Conservation (phyloP, 2,329 filamentous ascomycete species). For the Aspergillus pseudoterreus region DNA sequence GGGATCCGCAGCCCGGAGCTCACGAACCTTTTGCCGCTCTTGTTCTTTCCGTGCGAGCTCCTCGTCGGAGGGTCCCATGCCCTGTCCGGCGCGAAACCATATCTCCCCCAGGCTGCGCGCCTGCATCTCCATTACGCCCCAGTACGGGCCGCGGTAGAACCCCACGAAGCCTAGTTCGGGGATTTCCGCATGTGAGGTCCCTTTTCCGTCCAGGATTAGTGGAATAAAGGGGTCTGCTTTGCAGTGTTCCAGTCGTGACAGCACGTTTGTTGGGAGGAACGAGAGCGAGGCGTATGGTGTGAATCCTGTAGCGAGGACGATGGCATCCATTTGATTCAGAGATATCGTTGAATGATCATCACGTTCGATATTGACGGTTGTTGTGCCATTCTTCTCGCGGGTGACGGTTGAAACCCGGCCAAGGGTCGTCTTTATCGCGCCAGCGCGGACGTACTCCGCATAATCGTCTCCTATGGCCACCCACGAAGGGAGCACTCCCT, state of each 20-base stretch:
- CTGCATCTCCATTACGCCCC: constrained; percentile 86
- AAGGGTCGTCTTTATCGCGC: constrained; percentile 51
- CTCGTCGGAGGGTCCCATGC: constrained; percentile 1
- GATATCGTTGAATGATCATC: constrained; percentile 17
- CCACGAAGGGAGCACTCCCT: constrained; percentile 56
- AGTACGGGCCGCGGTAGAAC: constrained; percentile 80
- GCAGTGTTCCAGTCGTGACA: constrained; percentile 57
- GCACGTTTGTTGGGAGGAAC: constrained; percentile 59
- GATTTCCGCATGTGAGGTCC: constrained; percentile 58
- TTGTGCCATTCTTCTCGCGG: constrained; percentile 4
- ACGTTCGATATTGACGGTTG: neutral
- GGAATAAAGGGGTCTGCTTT: constrained; percentile 55
- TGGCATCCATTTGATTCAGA: constrained; percentile 58
- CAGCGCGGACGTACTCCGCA: constrained; percentile 67
- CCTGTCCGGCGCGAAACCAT: constrained; percentile 46
- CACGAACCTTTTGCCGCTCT: constrained; percentile 23
- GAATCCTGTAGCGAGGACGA: constrained; percentile 75
- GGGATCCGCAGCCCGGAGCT: constrained; percentile 12
- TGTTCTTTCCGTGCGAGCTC: constrained; percentile 19
- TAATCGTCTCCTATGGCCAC: constrained; percentile 71
- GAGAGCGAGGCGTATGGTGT: constrained; percentile 60
- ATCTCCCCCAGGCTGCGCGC: constrained; percentile 62
- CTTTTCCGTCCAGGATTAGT: constrained; percentile 64
- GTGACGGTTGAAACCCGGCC: constrained; percentile 36
- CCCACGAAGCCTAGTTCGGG: constrained; percentile 73